Evolutionary conservation across 2,329 filamentous ascomycete species (phyloP).

Genomic region (Colletotrichum agaves): DNA sequence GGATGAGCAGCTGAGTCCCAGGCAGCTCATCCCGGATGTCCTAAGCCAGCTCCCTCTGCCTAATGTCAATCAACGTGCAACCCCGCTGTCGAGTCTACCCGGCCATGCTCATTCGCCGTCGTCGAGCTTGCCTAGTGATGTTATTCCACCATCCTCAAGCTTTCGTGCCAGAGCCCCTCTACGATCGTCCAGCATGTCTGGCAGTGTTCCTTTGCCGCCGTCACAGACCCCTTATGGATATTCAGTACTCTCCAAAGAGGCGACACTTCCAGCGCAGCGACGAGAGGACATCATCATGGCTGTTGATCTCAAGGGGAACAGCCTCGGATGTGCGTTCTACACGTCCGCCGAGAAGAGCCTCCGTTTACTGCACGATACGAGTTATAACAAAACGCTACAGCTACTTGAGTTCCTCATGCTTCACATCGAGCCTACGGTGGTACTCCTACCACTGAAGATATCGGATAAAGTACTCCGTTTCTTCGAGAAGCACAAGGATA

Average conservation of each 20-base stretch:
- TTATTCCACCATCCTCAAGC: too few species aligned
- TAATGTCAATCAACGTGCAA: neutral
- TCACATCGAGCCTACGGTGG: slow-evolving; percentile 64
- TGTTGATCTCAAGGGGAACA: slow-evolving; percentile 76
- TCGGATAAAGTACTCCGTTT: slow-evolving; percentile 51
- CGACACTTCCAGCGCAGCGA: neutral
- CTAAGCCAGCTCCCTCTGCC: neutral
- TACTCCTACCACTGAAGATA: slow-evolving; percentile 63
- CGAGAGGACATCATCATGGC: slow-evolving; percentile 78
- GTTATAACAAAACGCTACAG: slow-evolving; percentile 1
- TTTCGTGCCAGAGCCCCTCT: too few species aligned
- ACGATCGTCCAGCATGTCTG: neutral
- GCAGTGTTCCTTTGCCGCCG: neutral
- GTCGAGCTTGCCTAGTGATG: neutral
- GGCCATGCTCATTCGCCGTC: neutral
- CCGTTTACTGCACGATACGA: slow-evolving; percentile 77
- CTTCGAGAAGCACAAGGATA: slow-evolving; percentile 42
- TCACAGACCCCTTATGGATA: neutral
- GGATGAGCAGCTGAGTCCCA: neutral
- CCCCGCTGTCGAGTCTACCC: neutral
- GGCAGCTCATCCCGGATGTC: neutral
- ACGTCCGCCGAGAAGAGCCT: slow-evolving; percentile 75
- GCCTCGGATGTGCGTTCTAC: slow-evolving; percentile 88
- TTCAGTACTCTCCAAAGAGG: neutral
- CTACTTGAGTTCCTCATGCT: slow-evolving; percentile 65